Percentiles rank a stretch among this genome's conserved stretches.
Evolutionary conservation across 352 stramenopile genomes (phyloP).

Genomic region (Pythium guiyangense): DNA sequence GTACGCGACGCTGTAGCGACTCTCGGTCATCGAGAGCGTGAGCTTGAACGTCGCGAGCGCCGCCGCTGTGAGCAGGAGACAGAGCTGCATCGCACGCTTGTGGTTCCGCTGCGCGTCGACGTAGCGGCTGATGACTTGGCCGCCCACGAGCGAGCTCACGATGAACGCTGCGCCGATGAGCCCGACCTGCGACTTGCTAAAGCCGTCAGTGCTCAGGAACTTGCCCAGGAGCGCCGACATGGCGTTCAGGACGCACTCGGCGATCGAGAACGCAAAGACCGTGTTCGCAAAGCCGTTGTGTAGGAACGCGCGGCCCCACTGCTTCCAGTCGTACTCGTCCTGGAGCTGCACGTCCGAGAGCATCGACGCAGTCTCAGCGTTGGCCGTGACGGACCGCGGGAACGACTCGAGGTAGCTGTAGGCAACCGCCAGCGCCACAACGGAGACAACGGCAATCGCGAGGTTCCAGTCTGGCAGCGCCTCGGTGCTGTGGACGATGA

Average conservation of each 20-base stretch:
- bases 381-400: constrained; percentile 10
- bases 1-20: constrained; percentile 20
- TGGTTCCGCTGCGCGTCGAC: constrained; percentile 61
- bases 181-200: constrained; percentile 58
- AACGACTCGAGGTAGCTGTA: constrained; percentile 43
- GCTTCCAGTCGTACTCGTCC: constrained; percentile 69
- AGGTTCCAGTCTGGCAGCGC: constrained; percentile 42
- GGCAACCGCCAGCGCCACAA: constrained; percentile 13
- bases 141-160: constrained; percentile 58
- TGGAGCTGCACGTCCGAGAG: constrained; percentile 50
- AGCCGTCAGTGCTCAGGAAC: constrained; percentile 53
- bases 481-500: constrained; percentile 34
- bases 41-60: constrained; percentile 43
- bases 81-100: constrained; percentile 50
- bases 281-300: constrained; percentile 64
- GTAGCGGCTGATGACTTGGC: constrained; percentile 62
- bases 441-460: constrained; percentile 27
- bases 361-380: constrained; percentile 33
- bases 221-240: constrained; percentile 72
- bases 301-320: constrained; percentile 60
- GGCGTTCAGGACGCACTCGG: constrained; percentile 63
- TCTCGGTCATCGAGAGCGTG: constrained; percentile 14
- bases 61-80: constrained; percentile 39
- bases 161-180: constrained; percentile 69
- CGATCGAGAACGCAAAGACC: constrained; percentile 54